phyloP scores from a whole-genome alignment of 2,329 filamentous ascomycete genomes.

The Talaromyces albobiverticillius region DNA sequence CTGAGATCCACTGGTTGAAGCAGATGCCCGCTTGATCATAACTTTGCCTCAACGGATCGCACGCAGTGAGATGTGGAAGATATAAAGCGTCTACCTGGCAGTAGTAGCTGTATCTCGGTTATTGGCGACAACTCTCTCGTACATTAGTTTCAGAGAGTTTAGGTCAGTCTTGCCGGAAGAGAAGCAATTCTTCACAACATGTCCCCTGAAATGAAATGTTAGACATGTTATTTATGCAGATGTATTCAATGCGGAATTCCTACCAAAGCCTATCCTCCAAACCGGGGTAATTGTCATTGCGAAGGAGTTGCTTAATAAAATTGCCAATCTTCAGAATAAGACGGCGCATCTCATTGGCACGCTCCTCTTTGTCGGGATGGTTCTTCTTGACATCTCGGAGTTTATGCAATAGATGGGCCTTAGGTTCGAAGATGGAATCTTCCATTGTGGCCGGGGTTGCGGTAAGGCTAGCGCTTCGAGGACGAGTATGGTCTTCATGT shows the following conservation, averaged over 20 bases:
- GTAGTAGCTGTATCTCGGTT: conserved; percentile 19
- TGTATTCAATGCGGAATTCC: conserved; percentile 17
- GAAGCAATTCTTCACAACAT: conserved; percentile 45
- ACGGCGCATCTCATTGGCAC: conserved; percentile 42
- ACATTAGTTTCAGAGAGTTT: conserved; percentile 36
- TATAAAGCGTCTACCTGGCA: conserved; percentile 11
- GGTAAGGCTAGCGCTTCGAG: conserved; percentile 38
- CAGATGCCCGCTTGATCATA: background rate
- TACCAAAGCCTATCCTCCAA: conserved; percentile 47
- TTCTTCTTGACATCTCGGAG: conserved; percentile 47
- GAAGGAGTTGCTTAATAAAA: conserved; percentile 43
- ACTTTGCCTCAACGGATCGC: background rate
- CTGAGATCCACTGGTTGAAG: background rate
- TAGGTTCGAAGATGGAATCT: conserved; percentile 46
- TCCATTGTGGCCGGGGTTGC: conserved; percentile 34
- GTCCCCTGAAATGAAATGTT: conserved; percentile 36
- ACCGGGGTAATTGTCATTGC: conserved; percentile 33
- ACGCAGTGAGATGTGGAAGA: background rate
- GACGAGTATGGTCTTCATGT: conserved; percentile 34
- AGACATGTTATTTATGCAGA: conserved; percentile 18
- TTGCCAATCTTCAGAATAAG: conserved; percentile 46
- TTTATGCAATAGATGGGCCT: conserved; percentile 40
- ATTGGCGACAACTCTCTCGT: conserved; percentile 33
- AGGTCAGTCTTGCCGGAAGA: conserved; percentile 43
- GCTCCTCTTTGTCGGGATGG: conserved; percentile 41